Evolutionary conservation across 2,329 filamentous ascomycete species (phyloP).

Genomic region (Fusarium sp.): DNA sequence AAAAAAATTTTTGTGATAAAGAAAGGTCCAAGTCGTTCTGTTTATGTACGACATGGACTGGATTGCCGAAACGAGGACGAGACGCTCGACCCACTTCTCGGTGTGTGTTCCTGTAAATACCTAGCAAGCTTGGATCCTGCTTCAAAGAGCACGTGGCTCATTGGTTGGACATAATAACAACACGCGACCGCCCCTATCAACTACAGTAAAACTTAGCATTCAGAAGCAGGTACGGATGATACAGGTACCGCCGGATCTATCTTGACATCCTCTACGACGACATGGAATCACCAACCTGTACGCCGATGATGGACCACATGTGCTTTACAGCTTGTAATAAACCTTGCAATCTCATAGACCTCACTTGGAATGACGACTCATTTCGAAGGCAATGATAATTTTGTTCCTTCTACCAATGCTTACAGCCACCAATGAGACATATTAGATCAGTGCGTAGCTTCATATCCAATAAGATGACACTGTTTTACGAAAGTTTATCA

Average conservation of each 20-base stretch:
- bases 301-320: not conserved
- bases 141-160: conserved; percentile 45
- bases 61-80: conserved; percentile 22
- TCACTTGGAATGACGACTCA: not conserved
- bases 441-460: not conserved
- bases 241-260: conserved; percentile 32
- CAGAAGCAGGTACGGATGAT: conserved; percentile 7
- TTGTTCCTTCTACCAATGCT: not conserved
- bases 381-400: not conserved
- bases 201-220: not conserved
- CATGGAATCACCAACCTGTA: not conserved
- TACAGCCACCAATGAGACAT: conserved; percentile 3
- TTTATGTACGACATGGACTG: conserved; percentile 35
- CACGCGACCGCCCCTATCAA: conserved; percentile 31
- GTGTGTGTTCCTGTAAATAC: not conserved
- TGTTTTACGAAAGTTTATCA: not conserved
- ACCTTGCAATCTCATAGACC: not conserved
- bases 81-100: conserved; percentile 21
- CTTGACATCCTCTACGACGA: not conserved
- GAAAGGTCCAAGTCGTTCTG: conserved; percentile 28
- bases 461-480: not conserved
- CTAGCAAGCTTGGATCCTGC: conserved; percentile 11
- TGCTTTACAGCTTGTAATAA: not conserved
- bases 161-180: conserved; percentile 40
- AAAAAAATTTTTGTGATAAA: conserved; percentile 12